phyloP scores from a whole-genome alignment of 768 basidiomycete species.

The Lactifluus hygrophoroides region DNA sequence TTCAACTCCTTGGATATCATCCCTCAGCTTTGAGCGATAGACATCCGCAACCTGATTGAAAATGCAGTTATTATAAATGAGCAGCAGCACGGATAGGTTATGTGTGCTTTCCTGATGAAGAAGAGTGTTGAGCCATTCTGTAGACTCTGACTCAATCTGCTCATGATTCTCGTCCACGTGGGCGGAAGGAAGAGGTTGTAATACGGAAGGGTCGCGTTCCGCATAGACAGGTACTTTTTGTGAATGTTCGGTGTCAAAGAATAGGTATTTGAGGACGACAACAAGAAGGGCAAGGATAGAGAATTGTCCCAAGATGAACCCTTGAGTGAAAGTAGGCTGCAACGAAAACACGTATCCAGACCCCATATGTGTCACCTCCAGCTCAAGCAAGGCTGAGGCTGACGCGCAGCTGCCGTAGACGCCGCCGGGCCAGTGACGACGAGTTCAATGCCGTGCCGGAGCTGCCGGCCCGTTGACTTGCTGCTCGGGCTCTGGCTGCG shows the following conservation, averaged over 20 bases:
- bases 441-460: not conserved
- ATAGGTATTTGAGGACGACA: conserved; percentile 88
- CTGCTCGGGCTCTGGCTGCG: not conserved
- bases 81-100: not conserved
- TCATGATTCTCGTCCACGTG: conserved; percentile 9
- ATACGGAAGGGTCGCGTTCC: conserved; percentile 1
- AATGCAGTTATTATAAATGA: not conserved
- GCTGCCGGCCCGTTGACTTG: conserved; percentile 6
- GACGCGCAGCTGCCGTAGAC: not conserved
- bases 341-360: conserved; percentile 60
- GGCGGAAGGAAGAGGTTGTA: not conserved
- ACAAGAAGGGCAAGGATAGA: conserved; percentile 72
- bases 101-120: conserved; percentile 58
- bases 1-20: conserved; percentile 57
- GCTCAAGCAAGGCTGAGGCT: not conserved
- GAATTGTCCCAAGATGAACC: conserved; percentile 84
- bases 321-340: conserved; percentile 91
- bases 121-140: conserved; percentile 88
- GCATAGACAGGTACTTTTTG: conserved; percentile 42
- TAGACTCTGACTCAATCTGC: conserved; percentile 50
- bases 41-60: conserved; percentile 45
- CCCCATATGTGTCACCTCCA: conserved; percentile 4
- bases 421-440: too few relatives aligned
- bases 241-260: conserved; percentile 69
- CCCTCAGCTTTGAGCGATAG: conserved; percentile 71